These are phyloP conservation scores for Venturia aucupariae DNA, from an alignment of 2,329 filamentous ascomycete genomes.

Conservation along the genomic window DNA sequence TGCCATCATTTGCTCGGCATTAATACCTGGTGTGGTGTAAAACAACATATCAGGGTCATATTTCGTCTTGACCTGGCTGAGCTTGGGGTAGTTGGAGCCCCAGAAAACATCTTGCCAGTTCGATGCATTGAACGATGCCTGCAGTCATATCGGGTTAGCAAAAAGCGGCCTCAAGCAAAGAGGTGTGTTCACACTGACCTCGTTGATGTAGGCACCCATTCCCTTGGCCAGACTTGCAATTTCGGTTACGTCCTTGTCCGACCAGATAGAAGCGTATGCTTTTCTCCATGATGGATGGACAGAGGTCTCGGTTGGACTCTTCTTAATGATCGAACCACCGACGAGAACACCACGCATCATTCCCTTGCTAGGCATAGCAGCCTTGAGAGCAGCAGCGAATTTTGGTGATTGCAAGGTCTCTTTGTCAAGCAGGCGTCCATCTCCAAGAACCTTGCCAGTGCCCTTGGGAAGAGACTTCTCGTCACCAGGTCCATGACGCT, in stretches of 20 bases:
- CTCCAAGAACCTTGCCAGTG: neutral
- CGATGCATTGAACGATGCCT: neutral
- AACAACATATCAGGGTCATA: conserved; percentile 48
- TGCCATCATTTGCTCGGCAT: conserved; percentile 6
- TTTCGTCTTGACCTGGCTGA: conserved; percentile 42
- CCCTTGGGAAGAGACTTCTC: neutral
- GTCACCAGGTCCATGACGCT: conserved; percentile 11
- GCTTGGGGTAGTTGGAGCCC: conserved; percentile 40
- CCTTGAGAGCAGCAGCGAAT: neutral
- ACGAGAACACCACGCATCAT: conserved; percentile 13
- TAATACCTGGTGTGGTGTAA: conserved; percentile 39
- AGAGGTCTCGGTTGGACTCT: neutral
- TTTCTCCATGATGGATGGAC: conserved; percentile 14
- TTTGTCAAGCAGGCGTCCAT: conserved; percentile 12
- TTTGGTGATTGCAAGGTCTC: conserved; percentile 7
- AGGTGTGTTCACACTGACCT: conserved; percentile 22
- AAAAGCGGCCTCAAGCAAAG: conserved; percentile 34
- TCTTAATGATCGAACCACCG: conserved; percentile 5
- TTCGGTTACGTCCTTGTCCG: neutral
- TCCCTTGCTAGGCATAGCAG: conserved; percentile 1
- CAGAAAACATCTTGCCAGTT: conserved; percentile 46
- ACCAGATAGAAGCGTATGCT: neutral
- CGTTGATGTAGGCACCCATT: conserved; percentile 13
- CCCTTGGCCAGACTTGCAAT: neutral
- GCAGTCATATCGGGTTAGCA: neutral